These are phyloP conservation scores for Bipolaris zeicola DNA, from an alignment of 2,329 filamentous ascomycete genomes.

Conservation along the genomic window DNA sequence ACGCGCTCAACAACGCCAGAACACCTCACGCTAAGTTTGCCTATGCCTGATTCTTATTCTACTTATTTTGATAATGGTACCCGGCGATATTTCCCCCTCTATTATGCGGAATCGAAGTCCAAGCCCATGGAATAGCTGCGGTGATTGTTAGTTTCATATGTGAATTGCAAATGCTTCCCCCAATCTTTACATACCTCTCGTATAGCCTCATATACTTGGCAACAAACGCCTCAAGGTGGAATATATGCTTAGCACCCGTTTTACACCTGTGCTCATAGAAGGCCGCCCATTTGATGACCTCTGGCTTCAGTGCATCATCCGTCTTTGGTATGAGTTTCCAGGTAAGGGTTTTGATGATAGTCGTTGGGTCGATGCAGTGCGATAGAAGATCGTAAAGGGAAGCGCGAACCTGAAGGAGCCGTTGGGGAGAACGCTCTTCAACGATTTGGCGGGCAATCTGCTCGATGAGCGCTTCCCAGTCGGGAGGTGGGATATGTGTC, in stretches of 20 bases:
- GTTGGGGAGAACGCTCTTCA: slow-evolving; percentile 86
- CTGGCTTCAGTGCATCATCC: slow-evolving; percentile 86
- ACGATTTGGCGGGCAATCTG: slow-evolving; percentile 94
- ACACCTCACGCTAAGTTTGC: slow-evolving; percentile 4
- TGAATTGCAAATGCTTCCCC: not conserved
- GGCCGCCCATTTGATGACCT: slow-evolving; percentile 93
- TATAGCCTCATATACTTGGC: slow-evolving; percentile 97
- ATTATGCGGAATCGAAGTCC: slow-evolving; percentile 51
- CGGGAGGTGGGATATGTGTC: slow-evolving; percentile 89
- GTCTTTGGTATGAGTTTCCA: slow-evolving; percentile 89
- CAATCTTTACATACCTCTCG: slow-evolving; percentile 70
- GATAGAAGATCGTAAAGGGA: slow-evolving; percentile 97
- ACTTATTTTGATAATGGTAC: not conserved
- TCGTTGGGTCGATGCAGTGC: slow-evolving; percentile 95
- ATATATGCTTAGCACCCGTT: slow-evolving; percentile 92
- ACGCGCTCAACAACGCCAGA: slow-evolving; percentile 11
- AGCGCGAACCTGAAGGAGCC: slow-evolving; percentile 84
- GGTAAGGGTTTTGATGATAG: slow-evolving; percentile 90
- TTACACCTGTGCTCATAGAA: slow-evolving; percentile 97
- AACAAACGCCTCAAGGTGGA: slow-evolving; percentile 97
- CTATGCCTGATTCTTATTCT: not conserved
- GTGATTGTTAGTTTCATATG: slow-evolving; percentile 6
- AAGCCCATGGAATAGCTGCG: slow-evolving; percentile 71
- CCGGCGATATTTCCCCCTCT: not conserved
- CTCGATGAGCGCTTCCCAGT: slow-evolving; percentile 92